A percentile compares a stretch with the other conserved stretches of the same genome.
Conservation (phyloP, 176 grass and related monocot genomes). For the Eleusine coracana region DNA sequence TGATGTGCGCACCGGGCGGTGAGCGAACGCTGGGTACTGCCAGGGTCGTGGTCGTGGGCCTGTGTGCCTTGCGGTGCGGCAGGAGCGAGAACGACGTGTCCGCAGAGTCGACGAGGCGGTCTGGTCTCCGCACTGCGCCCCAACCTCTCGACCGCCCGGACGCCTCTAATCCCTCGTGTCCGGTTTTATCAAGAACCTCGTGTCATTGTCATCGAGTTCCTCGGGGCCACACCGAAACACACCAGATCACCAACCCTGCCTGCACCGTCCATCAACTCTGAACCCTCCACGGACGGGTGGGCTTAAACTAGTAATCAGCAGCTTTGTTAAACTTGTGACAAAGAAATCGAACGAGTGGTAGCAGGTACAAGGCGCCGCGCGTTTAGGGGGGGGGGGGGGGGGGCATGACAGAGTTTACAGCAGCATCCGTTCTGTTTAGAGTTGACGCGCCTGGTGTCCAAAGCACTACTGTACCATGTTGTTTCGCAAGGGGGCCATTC, state of each 20-base stretch:
- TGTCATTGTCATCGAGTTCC: not conserved
- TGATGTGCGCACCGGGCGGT: no score
- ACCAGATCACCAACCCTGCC: not conserved
- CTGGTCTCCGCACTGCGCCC: slow-evolving; percentile 28
- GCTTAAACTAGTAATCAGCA: not conserved
- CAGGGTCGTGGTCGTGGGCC: no score
- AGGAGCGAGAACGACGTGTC: slow-evolving; percentile 22
- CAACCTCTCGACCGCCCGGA: not conserved
- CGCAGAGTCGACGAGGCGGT: slow-evolving; percentile 26
- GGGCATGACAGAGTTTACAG: no score
- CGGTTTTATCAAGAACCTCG: not conserved
- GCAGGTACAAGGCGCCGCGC: no score
- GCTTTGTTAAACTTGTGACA: no score
- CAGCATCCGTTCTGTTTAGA: not conserved
- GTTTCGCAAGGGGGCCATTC: not conserved
- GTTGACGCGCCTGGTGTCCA: not conserved
- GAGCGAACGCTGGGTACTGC: no score
- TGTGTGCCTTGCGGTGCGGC: not conserved
- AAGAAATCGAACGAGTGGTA: no score
- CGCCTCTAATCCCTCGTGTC: slow-evolving; percentile 6
- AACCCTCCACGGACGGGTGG: not conserved
- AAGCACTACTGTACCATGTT: not conserved
- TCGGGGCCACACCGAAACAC: not conserved
- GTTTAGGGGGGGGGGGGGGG: no score
- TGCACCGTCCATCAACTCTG: not conserved